Evolutionary conservation across 192 early-diverging fungal genomes (phyloP), one percentile per base, ranked within the genome.

Genomic region (Physocladia obscura): DNA sequence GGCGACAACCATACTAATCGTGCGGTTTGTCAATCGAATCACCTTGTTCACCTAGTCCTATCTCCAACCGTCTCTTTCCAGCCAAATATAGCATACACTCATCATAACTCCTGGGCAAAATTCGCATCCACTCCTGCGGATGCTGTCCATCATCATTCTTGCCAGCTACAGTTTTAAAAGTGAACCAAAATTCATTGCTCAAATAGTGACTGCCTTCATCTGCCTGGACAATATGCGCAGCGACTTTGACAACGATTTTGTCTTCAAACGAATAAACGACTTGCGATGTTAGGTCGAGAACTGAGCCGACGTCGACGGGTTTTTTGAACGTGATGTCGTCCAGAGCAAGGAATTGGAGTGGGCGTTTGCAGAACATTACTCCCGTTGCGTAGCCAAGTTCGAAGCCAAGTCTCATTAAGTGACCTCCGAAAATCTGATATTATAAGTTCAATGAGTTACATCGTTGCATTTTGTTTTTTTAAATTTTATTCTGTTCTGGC

Each of bases 311-410:
- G 37, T 82, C 83, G 32, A 97, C 94, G 0, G 93, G 93, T 73
- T 89, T 89, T n/a, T 82, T 76, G 69, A 97, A 97, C 22, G 86
- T 79, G 6, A 82, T 73, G 54, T 84, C 80, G 57, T 79, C 79
- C 30, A 82, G 48, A 2, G 80, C 76, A 2, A 76, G 50, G 67
- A 93, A 88, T 5, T 87, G 67, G 34, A 90, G 78, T 2, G 69
- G 77, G 36, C 79, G 71, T 24, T 82, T 82, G 34, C 88, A 78
- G 51, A 91, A 92, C 8, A 92, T 72, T 0, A 86, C 81, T 2
- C 87, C 92, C 44, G 89, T 91, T 36, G 89, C 82, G 74, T 88
- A 91, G 4, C 92, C 91, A 0, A 97, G 83, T 77, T 97, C 94
- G 49, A 84, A 90, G 0, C 93, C 94, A 2, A 90, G 77, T 55